phyloP scores from a whole-genome alignment of 768 basidiomycete species.

The Leccinum uliginosum region DNA sequence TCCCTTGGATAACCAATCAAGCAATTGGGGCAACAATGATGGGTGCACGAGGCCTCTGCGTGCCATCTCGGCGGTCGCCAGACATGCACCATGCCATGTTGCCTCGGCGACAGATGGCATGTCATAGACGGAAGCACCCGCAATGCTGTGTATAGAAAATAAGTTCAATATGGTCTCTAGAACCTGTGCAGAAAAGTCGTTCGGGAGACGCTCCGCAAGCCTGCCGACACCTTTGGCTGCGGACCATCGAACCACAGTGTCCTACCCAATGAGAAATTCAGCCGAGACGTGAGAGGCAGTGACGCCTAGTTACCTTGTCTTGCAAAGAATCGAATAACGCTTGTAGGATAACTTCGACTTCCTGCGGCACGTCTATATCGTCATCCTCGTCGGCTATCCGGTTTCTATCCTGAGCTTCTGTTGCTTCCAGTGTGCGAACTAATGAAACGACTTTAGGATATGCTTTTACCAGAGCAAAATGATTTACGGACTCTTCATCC shows the following conservation, averaged over 20 bases:
- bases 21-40: constrained; percentile 53
- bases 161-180: constrained; percentile 70
- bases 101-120: constrained; percentile 75
- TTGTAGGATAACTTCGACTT: constrained; percentile 71
- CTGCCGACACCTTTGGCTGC: constrained; percentile 90
- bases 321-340: constrained; percentile 68
- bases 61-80: constrained; percentile 91
- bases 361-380: constrained; percentile 69
- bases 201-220: constrained; percentile 74
- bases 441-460: constrained; percentile 11
- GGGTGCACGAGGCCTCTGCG: constrained; percentile 68
- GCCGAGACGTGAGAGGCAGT: not conserved
- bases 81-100: constrained; percentile 92
- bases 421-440: constrained; percentile 26
- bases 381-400: constrained; percentile 28
- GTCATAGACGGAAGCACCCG: constrained; percentile 61
- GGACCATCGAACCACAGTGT: constrained; percentile 93
- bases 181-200: constrained; percentile 74
- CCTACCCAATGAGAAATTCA: constrained; percentile 44
- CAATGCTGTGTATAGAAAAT: constrained; percentile 72
- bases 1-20: constrained; percentile 83
- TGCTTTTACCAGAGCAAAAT: constrained; percentile 22
- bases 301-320: constrained; percentile 61
- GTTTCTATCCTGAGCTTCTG: constrained; percentile 6
- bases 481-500: constrained; percentile 39